A percentile compares a stretch with the other conserved stretches of the same genome.
Evolutionary conservation across 148 eudicot genomes (phyloP).

Genomic region (Persicaria tinctoria): DNA sequence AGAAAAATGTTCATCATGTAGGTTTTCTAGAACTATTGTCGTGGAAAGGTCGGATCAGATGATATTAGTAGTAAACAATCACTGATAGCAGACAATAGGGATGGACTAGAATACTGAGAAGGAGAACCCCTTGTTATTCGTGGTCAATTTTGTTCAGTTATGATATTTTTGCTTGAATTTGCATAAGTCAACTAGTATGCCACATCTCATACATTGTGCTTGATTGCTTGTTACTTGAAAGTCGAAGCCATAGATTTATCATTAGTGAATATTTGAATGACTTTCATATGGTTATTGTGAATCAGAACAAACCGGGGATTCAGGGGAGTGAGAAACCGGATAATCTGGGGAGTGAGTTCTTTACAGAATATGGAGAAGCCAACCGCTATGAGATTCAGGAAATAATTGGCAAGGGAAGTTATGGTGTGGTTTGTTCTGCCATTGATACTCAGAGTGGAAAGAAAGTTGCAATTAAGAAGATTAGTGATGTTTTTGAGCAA

Average conservation of each 20-base stretch:
- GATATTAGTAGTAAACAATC: no score
- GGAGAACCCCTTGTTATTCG: not conserved
- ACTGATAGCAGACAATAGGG: no score
- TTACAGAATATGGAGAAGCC: slow-evolving; percentile 95
- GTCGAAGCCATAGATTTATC: not conserved
- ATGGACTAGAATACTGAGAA: no score
- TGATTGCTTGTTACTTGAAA: not conserved
- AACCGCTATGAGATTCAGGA: slow-evolving; percentile 79
- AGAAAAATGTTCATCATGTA: no score
- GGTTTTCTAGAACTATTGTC: no score
- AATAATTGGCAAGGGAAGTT: slow-evolving; percentile 91
- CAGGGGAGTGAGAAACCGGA: no score
- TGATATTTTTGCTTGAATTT: not conserved
- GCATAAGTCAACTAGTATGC: not conserved
- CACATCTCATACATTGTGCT: not conserved
- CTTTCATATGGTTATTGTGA: not conserved
- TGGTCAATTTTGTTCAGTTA: not conserved
- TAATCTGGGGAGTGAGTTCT: slow-evolving; percentile 37
- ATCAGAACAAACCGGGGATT: slow-evolving; percentile 1
- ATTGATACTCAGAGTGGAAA: slow-evolving; percentile 75
- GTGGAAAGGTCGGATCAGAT: no score
- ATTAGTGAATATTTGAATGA: not conserved
- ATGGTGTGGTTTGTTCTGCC: slow-evolving; percentile 92
- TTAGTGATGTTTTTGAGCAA: slow-evolving; percentile 91
- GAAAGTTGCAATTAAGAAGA: slow-evolving; percentile 89